Evolutionary conservation across 2,329 filamentous ascomycete genomes (phyloP).

Genomic region (Ascochyta koolunga): DNA sequence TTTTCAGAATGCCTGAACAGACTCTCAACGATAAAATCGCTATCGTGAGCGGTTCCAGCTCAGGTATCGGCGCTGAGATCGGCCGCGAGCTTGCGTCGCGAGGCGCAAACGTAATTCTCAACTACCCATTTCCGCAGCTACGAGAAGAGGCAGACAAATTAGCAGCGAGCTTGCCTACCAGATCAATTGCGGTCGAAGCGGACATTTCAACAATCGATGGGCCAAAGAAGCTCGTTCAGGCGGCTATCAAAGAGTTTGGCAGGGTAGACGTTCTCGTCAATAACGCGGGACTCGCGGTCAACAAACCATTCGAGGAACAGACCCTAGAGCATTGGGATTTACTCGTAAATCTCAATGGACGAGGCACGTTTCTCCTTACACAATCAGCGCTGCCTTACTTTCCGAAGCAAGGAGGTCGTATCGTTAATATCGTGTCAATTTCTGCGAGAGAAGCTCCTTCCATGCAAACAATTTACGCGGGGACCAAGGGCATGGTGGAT

Average conservation of each 20-base stretch:
- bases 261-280: conserved; percentile 51
- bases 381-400: conserved; percentile 51
- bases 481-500: conserved; percentile 59
- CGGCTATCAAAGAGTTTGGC: not conserved
- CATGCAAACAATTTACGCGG: conserved; percentile 56
- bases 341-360: conserved; percentile 52
- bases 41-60: conserved; percentile 51
- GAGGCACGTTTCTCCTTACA: conserved; percentile 53
- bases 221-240: conserved; percentile 4
- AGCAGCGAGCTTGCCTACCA: conserved; percentile 34
- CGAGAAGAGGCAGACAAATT: conserved; percentile 38
- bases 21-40: conserved; percentile 36
- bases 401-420: conserved; percentile 44
- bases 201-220: conserved; percentile 40
- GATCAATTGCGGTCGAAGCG: conserved; percentile 49
- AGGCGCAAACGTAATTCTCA: conserved; percentile 55
- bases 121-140: conserved; percentile 52
- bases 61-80: conserved; percentile 55
- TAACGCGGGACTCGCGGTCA: conserved; percentile 37
- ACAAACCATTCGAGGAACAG: conserved; percentile 46
- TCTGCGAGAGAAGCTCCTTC: conserved; percentile 45
- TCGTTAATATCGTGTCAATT: conserved; percentile 54
- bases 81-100: conserved; percentile 50
- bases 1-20: not conserved
- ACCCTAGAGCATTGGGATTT: conserved; percentile 49